A percentile compares a stretch with the other conserved stretches of the same genome.
Evolutionary conservation across 345 rosid genomes (phyloP).

Genomic region (Rhizophora apiculata): DNA sequence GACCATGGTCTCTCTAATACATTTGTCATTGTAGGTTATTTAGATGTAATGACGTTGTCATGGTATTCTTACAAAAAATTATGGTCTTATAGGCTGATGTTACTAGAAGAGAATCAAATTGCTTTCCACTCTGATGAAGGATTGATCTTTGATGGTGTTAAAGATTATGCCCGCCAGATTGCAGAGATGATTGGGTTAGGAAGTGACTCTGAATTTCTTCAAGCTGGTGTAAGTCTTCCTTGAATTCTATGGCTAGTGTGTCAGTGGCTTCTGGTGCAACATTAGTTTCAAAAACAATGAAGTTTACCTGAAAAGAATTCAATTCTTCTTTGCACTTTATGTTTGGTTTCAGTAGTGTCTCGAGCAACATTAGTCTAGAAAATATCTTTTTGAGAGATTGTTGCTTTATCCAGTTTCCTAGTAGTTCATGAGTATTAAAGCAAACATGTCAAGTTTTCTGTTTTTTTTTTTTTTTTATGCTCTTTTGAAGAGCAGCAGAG

Average conservation of each 20-base stretch:
- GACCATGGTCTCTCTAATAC: neutral
- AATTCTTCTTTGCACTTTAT: too few species aligned
- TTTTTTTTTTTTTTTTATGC: neutral
- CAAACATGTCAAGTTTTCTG: neutral
- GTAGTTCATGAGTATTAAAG: neutral
- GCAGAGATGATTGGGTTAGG: conserved; percentile 97
- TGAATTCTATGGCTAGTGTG: conserved; percentile 5
- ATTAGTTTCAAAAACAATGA: neutral
- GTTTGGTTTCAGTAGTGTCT: too few species aligned
- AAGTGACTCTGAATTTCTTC: conserved; percentile 78
- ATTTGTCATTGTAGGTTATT: neutral
- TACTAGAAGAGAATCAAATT: conserved; percentile 96
- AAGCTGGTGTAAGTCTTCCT: conserved; percentile 80
- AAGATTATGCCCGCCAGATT: conserved; percentile 89
- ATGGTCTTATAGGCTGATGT: conserved; percentile 64
- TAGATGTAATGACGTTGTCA: neutral
- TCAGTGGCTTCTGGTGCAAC: neutral
- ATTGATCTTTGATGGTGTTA: conserved; percentile 84
- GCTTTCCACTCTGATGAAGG: conserved; percentile 94
- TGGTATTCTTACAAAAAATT: too few species aligned
- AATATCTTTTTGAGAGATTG: too few species aligned
- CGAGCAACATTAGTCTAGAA: too few species aligned
- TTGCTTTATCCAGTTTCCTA: neutral
- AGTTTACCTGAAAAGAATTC: neutral
- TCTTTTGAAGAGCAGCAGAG: neutral